phyloP scores from a whole-genome alignment of 257 asterid species.

The Gentiana straminea region DNA sequence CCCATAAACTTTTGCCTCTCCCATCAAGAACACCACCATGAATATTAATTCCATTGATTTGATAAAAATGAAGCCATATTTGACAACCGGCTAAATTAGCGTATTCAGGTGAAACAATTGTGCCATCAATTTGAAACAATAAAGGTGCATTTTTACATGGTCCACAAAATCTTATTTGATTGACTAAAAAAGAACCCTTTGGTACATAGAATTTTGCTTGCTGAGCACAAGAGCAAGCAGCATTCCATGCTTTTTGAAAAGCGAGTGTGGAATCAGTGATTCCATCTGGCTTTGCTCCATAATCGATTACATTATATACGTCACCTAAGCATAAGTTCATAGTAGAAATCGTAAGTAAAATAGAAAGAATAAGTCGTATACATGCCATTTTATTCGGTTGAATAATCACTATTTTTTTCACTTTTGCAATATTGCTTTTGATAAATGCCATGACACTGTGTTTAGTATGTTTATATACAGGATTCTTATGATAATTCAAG shows the following conservation, averaged over 20 bases:
- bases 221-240: not conserved
- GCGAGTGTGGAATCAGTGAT: not conserved
- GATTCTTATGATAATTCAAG: too few species aligned
- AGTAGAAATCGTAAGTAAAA: too few species aligned
- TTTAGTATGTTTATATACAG: too few species aligned
- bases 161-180: not conserved
- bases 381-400: too few species aligned
- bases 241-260: not conserved
- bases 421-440: too few species aligned
- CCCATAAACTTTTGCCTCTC: slow-evolving; percentile 19
- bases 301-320: slow-evolving; percentile 1
- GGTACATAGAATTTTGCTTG: slow-evolving; percentile 5
- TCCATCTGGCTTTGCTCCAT: slow-evolving; percentile 2
- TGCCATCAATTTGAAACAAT: not conserved
- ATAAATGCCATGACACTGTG: too few species aligned
- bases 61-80: not conserved
- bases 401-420: too few species aligned
- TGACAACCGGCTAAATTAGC: not conserved
- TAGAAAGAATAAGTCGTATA: too few species aligned
- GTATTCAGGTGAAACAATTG: slow-evolving; percentile 4
- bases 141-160: slow-evolving; percentile 2
- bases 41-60: not conserved
- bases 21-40: slow-evolving; percentile 18
- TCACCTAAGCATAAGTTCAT: not conserved
- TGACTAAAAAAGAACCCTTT: not conserved